Conservation (phyloP, 1,284 basidiomycete species). For the Tylopilus sp. region DNA sequence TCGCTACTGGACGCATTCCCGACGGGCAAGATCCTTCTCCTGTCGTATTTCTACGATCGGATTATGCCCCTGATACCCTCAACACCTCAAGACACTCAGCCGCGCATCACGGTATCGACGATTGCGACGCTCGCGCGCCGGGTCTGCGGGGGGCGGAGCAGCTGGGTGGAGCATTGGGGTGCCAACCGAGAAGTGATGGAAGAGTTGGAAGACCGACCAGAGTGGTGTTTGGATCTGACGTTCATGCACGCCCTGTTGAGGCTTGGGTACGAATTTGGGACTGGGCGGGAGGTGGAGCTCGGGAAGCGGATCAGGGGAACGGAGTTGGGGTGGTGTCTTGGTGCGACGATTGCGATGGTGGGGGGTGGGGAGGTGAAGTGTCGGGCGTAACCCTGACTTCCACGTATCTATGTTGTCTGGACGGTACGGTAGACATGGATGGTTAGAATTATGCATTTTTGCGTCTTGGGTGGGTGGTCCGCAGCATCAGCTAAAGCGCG, state of each 20-base stretch:
- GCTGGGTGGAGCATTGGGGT: slow-evolving; percentile 61
- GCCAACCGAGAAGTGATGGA: slow-evolving; percentile 54
- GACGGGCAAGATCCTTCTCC: slow-evolving; percentile 72
- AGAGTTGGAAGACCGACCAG: slow-evolving; percentile 81
- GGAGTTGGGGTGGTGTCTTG: slow-evolving; percentile 94
- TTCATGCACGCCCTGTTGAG: slow-evolving; percentile 90
- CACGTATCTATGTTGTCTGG: neutral
- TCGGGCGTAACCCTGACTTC: slow-evolving; percentile 30
- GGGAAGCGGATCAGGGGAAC: slow-evolving; percentile 90
- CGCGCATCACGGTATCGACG: slow-evolving; percentile 53
- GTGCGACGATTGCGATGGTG: slow-evolving; percentile 79
- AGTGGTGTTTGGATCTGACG: slow-evolving; percentile 94
- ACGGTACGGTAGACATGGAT: too few relatives aligned
- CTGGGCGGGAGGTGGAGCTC: slow-evolving; percentile 64
- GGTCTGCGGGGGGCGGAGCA: slow-evolving; percentile 66
- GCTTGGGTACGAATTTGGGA: slow-evolving; percentile 79
- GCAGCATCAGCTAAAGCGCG: too few relatives aligned
- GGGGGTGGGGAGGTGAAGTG: slow-evolving; percentile 57
- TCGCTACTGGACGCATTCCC: slow-evolving; percentile 89
- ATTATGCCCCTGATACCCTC: slow-evolving; percentile 71
- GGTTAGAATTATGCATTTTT: too few relatives aligned
- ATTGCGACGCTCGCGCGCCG: slow-evolving; percentile 64
- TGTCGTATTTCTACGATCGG: slow-evolving; percentile 98
- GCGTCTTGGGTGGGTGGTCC: too few relatives aligned
- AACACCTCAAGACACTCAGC: slow-evolving; percentile 8